phyloP scores from a whole-genome alignment of 768 basidiomycete genomes.

The Suillus americanus region DNA sequence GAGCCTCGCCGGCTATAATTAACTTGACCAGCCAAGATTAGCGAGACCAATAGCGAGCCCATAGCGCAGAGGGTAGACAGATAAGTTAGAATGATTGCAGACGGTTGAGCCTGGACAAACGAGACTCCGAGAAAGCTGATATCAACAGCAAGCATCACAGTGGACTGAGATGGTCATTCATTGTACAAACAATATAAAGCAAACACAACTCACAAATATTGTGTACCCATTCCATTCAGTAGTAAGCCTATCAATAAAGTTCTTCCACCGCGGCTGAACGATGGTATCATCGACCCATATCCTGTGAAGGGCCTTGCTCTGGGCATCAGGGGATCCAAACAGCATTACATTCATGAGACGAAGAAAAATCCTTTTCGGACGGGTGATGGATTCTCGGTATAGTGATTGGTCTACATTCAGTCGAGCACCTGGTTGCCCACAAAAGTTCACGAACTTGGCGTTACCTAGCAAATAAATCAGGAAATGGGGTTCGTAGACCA shows the following conservation, averaged over 20 bases:
- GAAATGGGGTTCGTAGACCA: too few relatives aligned
- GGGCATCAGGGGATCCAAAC: conserved; percentile 46
- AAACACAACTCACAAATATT: conserved; percentile 39
- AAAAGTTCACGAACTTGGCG: conserved; percentile 34
- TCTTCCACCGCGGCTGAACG: conserved; percentile 37
- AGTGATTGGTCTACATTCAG: conserved; percentile 28
- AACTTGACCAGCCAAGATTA: conserved; percentile 37
- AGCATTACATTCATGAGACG: conserved; percentile 29
- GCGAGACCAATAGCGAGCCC: conserved; percentile 33
- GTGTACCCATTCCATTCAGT: conserved; percentile 49
- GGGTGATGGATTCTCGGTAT: conserved; percentile 8
- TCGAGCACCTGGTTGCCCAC: conserved; percentile 37
- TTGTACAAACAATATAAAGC: neutral
- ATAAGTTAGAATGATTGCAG: conserved; percentile 31
- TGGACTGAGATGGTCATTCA: conserved; percentile 35
- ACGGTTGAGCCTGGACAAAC: conserved; percentile 25
- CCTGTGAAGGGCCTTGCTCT: conserved; percentile 38
- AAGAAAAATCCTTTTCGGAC: conserved; percentile 3
- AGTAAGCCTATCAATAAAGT: conserved; percentile 39
- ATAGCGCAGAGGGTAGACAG: conserved; percentile 36
- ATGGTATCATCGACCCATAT: conserved; percentile 47
- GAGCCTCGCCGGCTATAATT: conserved; percentile 23
- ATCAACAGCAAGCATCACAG: conserved; percentile 50
- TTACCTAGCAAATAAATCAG: conserved; percentile 15
- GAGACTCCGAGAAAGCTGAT: conserved; percentile 54